These are phyloP conservation scores for Trichoderma koningii DNA, from an alignment of 2,329 filamentous ascomycete genomes.

Conservation along the genomic window DNA sequence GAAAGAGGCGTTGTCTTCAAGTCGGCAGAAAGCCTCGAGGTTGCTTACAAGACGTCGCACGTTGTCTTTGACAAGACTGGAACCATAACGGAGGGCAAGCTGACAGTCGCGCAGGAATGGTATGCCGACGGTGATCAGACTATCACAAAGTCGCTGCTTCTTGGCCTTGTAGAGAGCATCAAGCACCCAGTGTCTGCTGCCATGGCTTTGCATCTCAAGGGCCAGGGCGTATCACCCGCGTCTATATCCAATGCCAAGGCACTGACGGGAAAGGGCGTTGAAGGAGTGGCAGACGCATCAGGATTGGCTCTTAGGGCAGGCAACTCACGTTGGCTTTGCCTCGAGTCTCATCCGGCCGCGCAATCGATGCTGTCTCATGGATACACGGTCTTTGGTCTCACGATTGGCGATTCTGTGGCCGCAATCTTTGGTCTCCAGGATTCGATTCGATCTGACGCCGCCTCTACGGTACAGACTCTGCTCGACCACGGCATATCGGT, in stretches of 20 bases:
- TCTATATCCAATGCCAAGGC: conserved; percentile 20
- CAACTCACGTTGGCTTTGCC: conserved; percentile 52
- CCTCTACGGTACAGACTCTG: conserved; percentile 41
- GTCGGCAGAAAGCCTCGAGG: conserved; percentile 63
- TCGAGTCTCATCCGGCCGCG: conserved; percentile 40
- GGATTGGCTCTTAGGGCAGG: conserved; percentile 47
- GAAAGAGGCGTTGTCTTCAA: conserved; percentile 69
- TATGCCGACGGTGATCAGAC: not conserved
- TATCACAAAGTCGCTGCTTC: conserved; percentile 30
- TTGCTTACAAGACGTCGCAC: conserved; percentile 61
- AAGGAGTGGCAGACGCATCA: conserved; percentile 35
- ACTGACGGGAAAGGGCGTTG: conserved; percentile 49
- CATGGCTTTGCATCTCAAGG: conserved; percentile 46
- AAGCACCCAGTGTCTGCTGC: conserved; percentile 57
- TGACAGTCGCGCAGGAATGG: not conserved
- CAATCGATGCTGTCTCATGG: conserved; percentile 40
- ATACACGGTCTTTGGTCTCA: conserved; percentile 52
- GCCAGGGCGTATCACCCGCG: not conserved
- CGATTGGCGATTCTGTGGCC: conserved; percentile 39
- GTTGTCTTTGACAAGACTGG: conserved; percentile 82
- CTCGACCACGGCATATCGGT: conserved; percentile 45
- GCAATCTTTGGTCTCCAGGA: conserved; percentile 53
- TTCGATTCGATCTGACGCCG: conserved; percentile 48
- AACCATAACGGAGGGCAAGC: conserved; percentile 64
- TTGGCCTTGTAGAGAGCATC: conserved; percentile 44